A percentile compares a stretch with the other conserved stretches of the same genome.
These are phyloP conservation scores for Nannizziopsis barbatae DNA, from an alignment of 2,329 filamentous ascomycete species.

Conservation along the genomic window DNA sequence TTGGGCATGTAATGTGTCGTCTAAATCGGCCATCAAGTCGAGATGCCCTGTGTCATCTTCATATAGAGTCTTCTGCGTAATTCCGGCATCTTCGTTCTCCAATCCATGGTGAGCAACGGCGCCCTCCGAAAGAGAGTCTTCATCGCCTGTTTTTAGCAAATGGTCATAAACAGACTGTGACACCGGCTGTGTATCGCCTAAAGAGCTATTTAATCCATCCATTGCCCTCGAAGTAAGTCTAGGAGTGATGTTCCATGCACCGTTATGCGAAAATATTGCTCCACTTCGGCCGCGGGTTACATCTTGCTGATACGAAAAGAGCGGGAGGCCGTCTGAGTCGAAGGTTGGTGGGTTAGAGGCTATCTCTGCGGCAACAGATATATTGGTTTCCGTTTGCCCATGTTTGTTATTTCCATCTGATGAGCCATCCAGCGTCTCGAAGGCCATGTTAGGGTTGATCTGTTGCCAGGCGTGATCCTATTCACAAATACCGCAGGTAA, in stretches of 20 bases:
- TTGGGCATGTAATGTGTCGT: constrained; percentile 14
- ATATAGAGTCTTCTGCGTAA: constrained; percentile 29
- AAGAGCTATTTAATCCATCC: constrained; percentile 25
- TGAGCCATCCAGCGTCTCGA: not conserved
- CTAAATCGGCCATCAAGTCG: constrained; percentile 33
- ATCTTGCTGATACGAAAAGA: constrained; percentile 3
- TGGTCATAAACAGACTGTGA: constrained; percentile 36
- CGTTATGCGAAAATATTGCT: constrained; percentile 11
- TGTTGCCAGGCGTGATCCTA: constrained; percentile 1
- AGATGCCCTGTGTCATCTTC: constrained; percentile 37
- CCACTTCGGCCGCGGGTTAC: not conserved
- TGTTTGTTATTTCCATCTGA: not conserved
- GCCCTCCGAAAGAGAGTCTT: constrained; percentile 12
- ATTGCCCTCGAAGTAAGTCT: constrained; percentile 23
- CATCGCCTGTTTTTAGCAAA: constrained; percentile 29
- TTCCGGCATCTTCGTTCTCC: constrained; percentile 21
- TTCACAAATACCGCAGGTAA: constrained; percentile 1
- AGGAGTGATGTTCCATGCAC: constrained; percentile 17
- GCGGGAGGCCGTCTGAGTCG: not conserved
- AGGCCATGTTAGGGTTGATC: not conserved
- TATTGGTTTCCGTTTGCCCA: constrained; percentile 1
- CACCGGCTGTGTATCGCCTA: constrained; percentile 36
- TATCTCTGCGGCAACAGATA: constrained; percentile 7
- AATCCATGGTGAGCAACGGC: not conserved
- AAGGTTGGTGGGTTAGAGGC: not conserved